A percentile compares a stretch with the other conserved stretches of the same genome.
Conservation (phyloP, 2,329 filamentous ascomycete species). For the Trichoderma koningii region DNA sequence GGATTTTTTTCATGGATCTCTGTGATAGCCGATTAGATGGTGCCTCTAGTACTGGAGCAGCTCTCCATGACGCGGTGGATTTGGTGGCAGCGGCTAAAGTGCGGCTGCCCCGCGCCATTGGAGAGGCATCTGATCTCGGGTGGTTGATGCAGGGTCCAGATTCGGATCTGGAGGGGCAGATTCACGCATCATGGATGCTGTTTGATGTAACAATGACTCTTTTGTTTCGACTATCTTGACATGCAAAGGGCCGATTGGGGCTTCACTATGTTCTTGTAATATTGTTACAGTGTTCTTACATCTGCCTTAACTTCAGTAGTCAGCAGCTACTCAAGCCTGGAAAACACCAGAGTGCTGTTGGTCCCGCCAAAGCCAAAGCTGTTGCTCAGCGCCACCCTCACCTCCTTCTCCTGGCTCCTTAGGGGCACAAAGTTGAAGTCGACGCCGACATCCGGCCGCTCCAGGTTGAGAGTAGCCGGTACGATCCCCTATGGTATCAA, state of each 20-base stretch:
- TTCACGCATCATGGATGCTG: not conserved
- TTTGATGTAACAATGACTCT: not conserved
- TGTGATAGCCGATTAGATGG: not conserved
- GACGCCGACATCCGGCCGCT: slow-evolving; percentile 65
- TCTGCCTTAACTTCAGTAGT: too few species aligned
- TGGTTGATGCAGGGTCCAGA: not conserved
- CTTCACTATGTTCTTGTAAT: too few species aligned
- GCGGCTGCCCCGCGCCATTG: slow-evolving; percentile 23
- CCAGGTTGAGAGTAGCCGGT: slow-evolving; percentile 84
- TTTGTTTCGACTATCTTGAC: too few species aligned
- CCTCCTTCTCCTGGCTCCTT: slow-evolving; percentile 66
- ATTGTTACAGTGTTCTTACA: too few species aligned
- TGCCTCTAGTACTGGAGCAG: not conserved
- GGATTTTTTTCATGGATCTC: not conserved
- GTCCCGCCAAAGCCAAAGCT: slow-evolving; percentile 98
- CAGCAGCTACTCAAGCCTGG: slow-evolving; percentile 34
- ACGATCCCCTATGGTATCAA: slow-evolving; percentile 62
- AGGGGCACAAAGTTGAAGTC: slow-evolving; percentile 84
- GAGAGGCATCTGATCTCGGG: not conserved
- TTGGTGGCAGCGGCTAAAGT: slow-evolving; percentile 23
- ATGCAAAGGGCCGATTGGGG: too few species aligned
- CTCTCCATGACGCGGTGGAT: slow-evolving; percentile 27
- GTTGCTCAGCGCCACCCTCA: slow-evolving; percentile 82
- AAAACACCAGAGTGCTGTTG: slow-evolving; percentile 86
- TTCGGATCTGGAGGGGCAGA: slow-evolving; percentile 14